Evolutionary conservation across 2,329 filamentous ascomycete genomes (phyloP), one percentile per base, ranked within the genome.

Genomic region (Periglandula ipomoeae): DNA sequence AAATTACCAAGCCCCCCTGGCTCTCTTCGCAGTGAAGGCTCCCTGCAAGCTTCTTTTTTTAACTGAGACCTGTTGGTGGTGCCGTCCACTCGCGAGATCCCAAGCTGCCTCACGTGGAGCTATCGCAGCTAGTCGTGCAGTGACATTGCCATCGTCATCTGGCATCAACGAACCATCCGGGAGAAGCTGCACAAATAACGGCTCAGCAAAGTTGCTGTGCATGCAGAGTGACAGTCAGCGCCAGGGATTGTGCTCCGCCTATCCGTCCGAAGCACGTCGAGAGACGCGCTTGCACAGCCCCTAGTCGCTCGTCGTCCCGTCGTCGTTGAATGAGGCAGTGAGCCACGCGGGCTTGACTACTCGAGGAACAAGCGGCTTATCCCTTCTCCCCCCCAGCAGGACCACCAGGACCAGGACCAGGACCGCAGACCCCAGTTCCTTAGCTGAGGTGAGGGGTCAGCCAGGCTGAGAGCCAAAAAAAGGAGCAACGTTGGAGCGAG

Each of bases 401-500:
- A n/a, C n/a, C n/a, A n/a, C n/a, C n/a, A n/a, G n/a, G n/a, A n/a
- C n/a, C n/a, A n/a, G 30, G 5, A 22, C 10, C 17, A 22, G 13
- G 11, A 37, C 47, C 32, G 39, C 47, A 48, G 22, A 41, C 26
- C 27, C 47, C 26, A 34, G 37, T 17, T 15, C 41, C 23, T 39
- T 10, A 30, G 27, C 42, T 35, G 46, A 48, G 46, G 43, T 46
- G 47, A 47, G 50, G 49, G 46, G 47, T 48, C 43, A 40, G 44
- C 15, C 45, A 22, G 26, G 46, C 37, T 23, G 41, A 20, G 41
- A 48, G 42, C 49, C 32, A 37, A 50, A 44, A 46, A 42, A 50
- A 39, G 39, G 45, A 45, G 41, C 45, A 44, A 32, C 41, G 26
- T 22, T 46, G 24, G 42, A 23, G 37, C 46, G 27, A 37, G 46